Base-by-base conservation (phyloP, 257 asterid genomes). In the Salvia rosmarinus region DNA sequence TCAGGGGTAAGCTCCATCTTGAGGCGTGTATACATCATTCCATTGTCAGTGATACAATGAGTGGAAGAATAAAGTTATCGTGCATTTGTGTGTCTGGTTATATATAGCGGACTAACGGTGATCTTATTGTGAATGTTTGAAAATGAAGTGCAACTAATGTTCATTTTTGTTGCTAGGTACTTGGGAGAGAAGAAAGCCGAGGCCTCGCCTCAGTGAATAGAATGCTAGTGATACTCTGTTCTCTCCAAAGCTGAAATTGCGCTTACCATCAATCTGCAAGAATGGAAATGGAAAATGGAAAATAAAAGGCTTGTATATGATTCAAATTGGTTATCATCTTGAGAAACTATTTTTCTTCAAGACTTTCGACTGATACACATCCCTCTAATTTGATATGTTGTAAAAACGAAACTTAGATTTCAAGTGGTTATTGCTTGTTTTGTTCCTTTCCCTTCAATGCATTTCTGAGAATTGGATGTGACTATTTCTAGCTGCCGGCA, bases 1-100 rank as follows among this genome's bases (percentile, higher is more conserved):
- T 59, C 95, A 92, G 70, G 97, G 98, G 96, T 92, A 77, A 77
- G 52, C 50, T 32, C 16, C 19, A 50, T 67, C 59, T n/a, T 30
- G 59, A 35, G 14, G 52, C 12, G 19, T 20, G 42, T 21, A 9
- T 55, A 55, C 3, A 9, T 13, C 20, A 9, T 19, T 50, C 28
- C 7, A 3, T 19, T 8, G 2, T 3, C 1, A 50, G 17, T 19
- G 57, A 50, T 64, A 57, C 58, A 2, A 9, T 12, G 34, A 23
- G 39, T 34, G n/a, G 54, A 64, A 13, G n/a, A 42, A 61, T 28
- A 10, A 42, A 8, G 12, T 61, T 9, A 35, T 40, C 17, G 5
- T 43, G 40, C 5, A n/a, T 7, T n/a, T 4, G 17, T 4, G 17
- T 57, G 21, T n/a, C 16, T 57, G 40, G 14, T 28, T 4, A 57